phyloP scores from a whole-genome alignment of 495 filamentous ascomycete genomes.

The Lasiosphaeriaceae sp. region DNA sequence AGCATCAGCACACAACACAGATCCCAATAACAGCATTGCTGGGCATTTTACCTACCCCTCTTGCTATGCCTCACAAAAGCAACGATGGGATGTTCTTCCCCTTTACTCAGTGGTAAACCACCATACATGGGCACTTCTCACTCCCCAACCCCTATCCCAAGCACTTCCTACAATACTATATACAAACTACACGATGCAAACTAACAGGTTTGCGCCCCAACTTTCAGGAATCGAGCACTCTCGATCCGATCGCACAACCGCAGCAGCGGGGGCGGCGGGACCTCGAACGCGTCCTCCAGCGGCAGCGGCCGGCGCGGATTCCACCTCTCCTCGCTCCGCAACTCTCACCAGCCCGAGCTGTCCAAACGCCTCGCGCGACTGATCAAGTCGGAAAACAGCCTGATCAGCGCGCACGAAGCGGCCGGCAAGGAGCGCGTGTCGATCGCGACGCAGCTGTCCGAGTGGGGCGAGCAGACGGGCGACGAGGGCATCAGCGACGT shows the following conservation, averaged over 20 bases:
- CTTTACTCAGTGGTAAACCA: slow-evolving; percentile 22
- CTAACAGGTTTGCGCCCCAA: neutral
- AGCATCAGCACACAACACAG: neutral
- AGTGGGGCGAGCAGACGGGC: slow-evolving; percentile 87
- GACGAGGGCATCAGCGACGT: slow-evolving; percentile 87
- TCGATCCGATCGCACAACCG: slow-evolving; percentile 37
- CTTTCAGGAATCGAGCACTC: slow-evolving; percentile 54
- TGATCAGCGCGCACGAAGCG: slow-evolving; percentile 75
- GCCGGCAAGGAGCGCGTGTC: slow-evolving; percentile 77
- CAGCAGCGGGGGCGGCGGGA: slow-evolving; percentile 29
- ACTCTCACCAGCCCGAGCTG: slow-evolving; percentile 76
- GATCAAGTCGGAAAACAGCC: slow-evolving; percentile 86
- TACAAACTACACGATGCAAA: no score
- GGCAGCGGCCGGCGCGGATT: slow-evolving; percentile 56
- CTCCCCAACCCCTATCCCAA: neutral
- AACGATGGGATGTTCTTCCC: slow-evolving; percentile 18
- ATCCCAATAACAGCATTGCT: neutral
- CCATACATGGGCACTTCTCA: neutral
- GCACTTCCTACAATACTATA: slow-evolving; percentile 1
- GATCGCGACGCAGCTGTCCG: slow-evolving; percentile 86
- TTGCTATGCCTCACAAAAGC: slow-evolving; percentile 27
- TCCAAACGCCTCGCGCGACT: slow-evolving; percentile 80
- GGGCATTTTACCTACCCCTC: neutral
- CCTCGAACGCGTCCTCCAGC: slow-evolving; percentile 38
- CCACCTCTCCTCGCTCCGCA: slow-evolving; percentile 77